These are phyloP conservation scores for Calamus simplicifolius DNA, from an alignment of 176 grass and related monocot genomes.

Conservation along the genomic window DNA sequence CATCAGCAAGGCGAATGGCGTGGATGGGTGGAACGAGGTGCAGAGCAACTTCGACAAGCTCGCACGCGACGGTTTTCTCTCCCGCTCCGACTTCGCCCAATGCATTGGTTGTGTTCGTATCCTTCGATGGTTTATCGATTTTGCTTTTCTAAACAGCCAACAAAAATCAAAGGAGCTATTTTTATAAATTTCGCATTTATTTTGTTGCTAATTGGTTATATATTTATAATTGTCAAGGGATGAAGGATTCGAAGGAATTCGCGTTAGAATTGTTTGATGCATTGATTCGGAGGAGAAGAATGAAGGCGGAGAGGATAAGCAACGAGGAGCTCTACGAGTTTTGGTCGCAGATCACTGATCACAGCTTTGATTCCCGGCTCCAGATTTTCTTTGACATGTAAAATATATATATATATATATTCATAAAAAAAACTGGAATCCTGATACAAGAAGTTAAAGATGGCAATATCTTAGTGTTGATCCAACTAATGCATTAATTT, in stretches of 20 bases:
- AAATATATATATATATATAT: too few relatives aligned
- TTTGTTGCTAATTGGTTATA: too few relatives aligned
- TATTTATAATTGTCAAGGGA: constrained; percentile 30
- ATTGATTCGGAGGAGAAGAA: constrained; percentile 54
- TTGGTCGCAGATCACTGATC: constrained; percentile 89
- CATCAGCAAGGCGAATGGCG: constrained; percentile 63
- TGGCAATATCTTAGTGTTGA: neutral
- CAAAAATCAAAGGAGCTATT: too few relatives aligned
- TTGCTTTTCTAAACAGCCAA: too few relatives aligned
- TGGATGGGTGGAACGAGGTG: constrained; percentile 71
- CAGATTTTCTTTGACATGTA: constrained; percentile 99
- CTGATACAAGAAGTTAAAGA: too few relatives aligned
- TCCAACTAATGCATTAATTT: neutral
- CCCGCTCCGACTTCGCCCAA: constrained; percentile 84
- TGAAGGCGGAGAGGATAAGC: constrained; percentile 69
- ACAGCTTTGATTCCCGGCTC: constrained; percentile 95
- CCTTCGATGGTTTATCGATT: too few relatives aligned
- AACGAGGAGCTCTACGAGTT: constrained; percentile 94
- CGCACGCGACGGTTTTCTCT: constrained; percentile 54
- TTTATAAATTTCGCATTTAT: too few relatives aligned
- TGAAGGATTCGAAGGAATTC: constrained; percentile 96
- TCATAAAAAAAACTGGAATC: too few relatives aligned
- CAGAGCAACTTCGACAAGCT: constrained; percentile 75
- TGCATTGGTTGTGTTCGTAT: constrained; percentile 55
- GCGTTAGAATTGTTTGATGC: constrained; percentile 93